Evolutionary conservation across 306 rosid genomes (phyloP).

Genomic region (Phaseolus lunatus): DNA sequence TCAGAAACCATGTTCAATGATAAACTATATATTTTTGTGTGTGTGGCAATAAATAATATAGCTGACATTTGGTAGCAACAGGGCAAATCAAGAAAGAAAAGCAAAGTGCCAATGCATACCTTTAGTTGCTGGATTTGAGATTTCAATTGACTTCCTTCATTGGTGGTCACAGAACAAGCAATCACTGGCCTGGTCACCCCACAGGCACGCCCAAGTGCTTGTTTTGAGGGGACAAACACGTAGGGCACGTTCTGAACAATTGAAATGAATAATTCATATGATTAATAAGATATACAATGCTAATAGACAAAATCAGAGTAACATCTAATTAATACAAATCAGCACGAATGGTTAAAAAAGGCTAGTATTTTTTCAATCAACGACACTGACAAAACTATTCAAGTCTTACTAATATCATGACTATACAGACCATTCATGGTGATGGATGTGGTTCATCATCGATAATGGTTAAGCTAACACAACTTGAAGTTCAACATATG

Average conservation of each 20-base stretch:
- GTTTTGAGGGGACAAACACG: conserved; percentile 88
- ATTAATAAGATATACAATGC: not conserved
- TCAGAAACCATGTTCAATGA: conserved; percentile 36
- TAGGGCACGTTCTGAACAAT: conserved; percentile 81
- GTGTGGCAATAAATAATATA: not conserved
- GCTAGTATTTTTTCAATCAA: not conserved
- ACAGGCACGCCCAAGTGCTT: conserved; percentile 95
- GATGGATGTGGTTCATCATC: not conserved
- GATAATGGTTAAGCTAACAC: not conserved
- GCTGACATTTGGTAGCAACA: not conserved
- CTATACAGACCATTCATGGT: not conserved
- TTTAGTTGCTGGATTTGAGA: conserved; percentile 84
- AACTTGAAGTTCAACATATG: not conserved
- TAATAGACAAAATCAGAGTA: not conserved
- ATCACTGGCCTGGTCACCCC: conserved; percentile 93
- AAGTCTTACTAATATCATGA: not conserved
- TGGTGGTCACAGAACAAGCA: conserved; percentile 87
- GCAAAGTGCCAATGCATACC: conserved; percentile 60
- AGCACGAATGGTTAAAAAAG: not conserved
- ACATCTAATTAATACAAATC: not conserved
- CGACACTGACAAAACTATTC: not conserved
- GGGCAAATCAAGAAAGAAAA: not conserved
- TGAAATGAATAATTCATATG: conserved; percentile 13
- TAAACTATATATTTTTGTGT: not conserved
- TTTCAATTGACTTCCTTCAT: conserved; percentile 95